phyloP scores from a whole-genome alignment of 2,329 filamentous ascomycete genomes.

The Fonsecaea pugnacius region DNA sequence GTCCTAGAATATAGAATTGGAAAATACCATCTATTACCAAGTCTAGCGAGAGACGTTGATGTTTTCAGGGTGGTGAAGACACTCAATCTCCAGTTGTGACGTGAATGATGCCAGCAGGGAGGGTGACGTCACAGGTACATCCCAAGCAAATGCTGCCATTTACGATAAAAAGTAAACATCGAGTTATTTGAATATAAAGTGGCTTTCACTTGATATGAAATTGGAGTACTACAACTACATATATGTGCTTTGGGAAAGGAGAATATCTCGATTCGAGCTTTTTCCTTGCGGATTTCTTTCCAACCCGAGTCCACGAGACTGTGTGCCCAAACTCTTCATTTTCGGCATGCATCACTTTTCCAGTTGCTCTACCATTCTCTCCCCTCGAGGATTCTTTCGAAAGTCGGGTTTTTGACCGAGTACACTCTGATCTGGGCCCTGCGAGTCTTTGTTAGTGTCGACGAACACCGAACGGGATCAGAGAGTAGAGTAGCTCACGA shows the following conservation, averaged over 20 bases:
- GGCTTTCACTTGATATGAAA: no score
- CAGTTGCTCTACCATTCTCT: background rate
- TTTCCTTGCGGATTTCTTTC: background rate
- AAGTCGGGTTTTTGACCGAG: constrained; percentile 10
- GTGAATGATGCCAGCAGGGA: no score
- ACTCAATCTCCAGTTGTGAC: no score
- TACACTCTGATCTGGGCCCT: constrained; percentile 16
- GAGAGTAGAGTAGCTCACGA: background rate
- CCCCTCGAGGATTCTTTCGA: background rate
- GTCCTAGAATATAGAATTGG: background rate
- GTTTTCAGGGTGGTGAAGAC: background rate
- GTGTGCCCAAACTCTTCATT: no score
- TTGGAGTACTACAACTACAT: no score
- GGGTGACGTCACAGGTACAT: no score
- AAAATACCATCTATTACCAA: background rate
- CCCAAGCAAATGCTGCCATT: no score
- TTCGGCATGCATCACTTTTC: background rate
- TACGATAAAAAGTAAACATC: no score
- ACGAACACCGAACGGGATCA: background rate
- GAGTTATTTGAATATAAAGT: no score
- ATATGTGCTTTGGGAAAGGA: no score
- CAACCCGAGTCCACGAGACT: no score
- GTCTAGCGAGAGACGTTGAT: background rate
- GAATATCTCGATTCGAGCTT: background rate
- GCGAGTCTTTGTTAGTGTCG: background rate